Conservation (phyloP, 768 basidiomycete species). For the Tulasnella sp. region DNA sequence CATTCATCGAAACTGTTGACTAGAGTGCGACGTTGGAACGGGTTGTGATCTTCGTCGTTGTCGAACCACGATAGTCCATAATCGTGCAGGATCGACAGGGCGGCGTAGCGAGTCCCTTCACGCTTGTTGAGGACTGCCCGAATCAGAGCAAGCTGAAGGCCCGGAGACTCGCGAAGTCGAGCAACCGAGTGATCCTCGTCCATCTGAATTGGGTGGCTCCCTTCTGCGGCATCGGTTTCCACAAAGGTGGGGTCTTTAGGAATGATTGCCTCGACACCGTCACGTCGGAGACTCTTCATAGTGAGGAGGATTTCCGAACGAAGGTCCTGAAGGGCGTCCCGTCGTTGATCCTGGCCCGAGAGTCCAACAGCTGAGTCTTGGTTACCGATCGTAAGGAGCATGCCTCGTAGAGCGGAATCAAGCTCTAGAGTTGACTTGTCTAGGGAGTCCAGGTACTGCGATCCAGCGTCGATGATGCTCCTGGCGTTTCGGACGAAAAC, state of each 20-base stretch:
- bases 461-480: conserved; percentile 7
- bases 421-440: not conserved
- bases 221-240: not conserved
- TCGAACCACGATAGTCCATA: not conserved
- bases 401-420: not conserved
- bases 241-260: not conserved
- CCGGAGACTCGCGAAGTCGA: not conserved
- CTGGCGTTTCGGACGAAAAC: not conserved
- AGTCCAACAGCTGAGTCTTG: not conserved
- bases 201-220: not conserved
- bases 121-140: not conserved
- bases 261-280: not conserved
- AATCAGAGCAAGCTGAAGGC: not conserved
- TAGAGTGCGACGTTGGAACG: not conserved
- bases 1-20: conserved; percentile 6
- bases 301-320: not conserved
- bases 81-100: not conserved
- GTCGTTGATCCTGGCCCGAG: not conserved
- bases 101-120: not conserved
- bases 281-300: not conserved
- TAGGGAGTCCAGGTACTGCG: not conserved
- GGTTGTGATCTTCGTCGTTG: not conserved
- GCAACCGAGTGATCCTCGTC: not conserved
- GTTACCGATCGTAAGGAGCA: not conserved
- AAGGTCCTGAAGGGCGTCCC: not conserved